These are phyloP conservation scores for Choanephora cucurbitarum DNA, from an alignment of 371 early-diverging fungal genomes.

Conservation along the genomic window DNA sequence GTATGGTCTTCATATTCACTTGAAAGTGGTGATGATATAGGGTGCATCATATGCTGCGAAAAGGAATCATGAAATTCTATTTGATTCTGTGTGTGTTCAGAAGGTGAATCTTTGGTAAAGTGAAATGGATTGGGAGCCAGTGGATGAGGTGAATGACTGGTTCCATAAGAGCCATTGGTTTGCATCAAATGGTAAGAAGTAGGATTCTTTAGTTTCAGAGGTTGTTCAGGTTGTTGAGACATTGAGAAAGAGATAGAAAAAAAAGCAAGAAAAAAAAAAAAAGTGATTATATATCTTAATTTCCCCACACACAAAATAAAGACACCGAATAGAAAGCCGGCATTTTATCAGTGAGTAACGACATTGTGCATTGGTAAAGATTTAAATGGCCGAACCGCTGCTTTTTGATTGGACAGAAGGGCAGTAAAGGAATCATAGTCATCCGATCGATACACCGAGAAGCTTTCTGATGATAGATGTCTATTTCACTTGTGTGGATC, in stretches of 20 bases:
- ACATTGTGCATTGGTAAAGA: too few species aligned
- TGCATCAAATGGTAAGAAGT: conserved; percentile 23
- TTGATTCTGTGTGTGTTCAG: conserved; percentile 4
- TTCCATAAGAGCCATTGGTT: not conserved
- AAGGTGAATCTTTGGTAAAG: conserved; percentile 5
- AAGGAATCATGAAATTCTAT: conserved; percentile 26
- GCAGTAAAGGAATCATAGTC: too few species aligned
- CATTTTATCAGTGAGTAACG: too few species aligned
- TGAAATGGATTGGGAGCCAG: not conserved
- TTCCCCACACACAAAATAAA: not conserved
- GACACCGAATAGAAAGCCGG: too few species aligned
- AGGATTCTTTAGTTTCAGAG: conserved; percentile 15
- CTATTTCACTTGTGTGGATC: too few species aligned
- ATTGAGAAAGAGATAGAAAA: not conserved
- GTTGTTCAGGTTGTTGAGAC: conserved; percentile 1
- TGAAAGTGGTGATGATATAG: conserved; percentile 10
- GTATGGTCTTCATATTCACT: conserved; percentile 16
- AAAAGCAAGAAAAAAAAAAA: not conserved
- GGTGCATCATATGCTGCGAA: conserved; percentile 24
- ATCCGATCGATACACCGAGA: too few species aligned
- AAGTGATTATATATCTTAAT: not conserved
- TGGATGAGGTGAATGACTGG: not conserved
- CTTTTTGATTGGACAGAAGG: too few species aligned
- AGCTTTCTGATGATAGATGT: too few species aligned
- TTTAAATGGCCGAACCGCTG: too few species aligned